These are phyloP conservation scores for Ophiocordyceps australis DNA, from an alignment of 2,329 filamentous ascomycete species.

Conservation along the genomic window DNA sequence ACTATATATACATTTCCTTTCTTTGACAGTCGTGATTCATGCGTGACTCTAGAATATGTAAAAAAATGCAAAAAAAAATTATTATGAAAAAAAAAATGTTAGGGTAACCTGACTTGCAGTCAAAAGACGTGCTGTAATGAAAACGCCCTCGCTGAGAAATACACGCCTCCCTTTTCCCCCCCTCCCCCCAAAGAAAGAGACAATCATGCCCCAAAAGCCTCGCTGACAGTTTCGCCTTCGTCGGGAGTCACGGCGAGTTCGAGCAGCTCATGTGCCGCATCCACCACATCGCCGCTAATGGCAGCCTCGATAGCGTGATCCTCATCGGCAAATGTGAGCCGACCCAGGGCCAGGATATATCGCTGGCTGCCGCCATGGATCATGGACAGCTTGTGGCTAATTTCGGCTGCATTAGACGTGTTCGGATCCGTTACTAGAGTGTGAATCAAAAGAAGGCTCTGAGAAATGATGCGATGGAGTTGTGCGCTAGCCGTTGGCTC, in stretches of 20 bases:
- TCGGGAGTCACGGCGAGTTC: constrained; percentile 70
- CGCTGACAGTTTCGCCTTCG: constrained; percentile 26
- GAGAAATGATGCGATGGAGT: constrained; percentile 27
- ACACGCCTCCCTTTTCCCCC: too few species aligned
- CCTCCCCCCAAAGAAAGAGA: too few species aligned
- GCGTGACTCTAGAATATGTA: too few species aligned
- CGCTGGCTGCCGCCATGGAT: constrained; percentile 62
- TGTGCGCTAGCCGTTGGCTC: constrained; percentile 7
- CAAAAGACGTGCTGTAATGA: too few species aligned
- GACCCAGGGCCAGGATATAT: constrained; percentile 61
- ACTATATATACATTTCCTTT: too few species aligned
- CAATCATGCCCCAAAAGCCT: constrained; percentile 18
- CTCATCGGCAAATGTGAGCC: constrained; percentile 71
- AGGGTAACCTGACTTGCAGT: too few species aligned
- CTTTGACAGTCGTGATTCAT: too few species aligned
- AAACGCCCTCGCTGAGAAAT: too few species aligned
- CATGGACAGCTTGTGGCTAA: constrained; percentile 52
- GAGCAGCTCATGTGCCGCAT: constrained; percentile 65
- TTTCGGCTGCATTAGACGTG: constrained; percentile 31
- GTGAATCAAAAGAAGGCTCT: constrained; percentile 30
- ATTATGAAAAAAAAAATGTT: too few species aligned
- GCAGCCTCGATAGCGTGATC: constrained; percentile 59
- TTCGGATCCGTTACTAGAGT: constrained; percentile 28
- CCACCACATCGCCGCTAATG: constrained; percentile 60
- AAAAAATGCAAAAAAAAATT: too few species aligned